phyloP scores from a whole-genome alignment of 371 early-diverging fungal species.

The Mortierella sp. region DNA sequence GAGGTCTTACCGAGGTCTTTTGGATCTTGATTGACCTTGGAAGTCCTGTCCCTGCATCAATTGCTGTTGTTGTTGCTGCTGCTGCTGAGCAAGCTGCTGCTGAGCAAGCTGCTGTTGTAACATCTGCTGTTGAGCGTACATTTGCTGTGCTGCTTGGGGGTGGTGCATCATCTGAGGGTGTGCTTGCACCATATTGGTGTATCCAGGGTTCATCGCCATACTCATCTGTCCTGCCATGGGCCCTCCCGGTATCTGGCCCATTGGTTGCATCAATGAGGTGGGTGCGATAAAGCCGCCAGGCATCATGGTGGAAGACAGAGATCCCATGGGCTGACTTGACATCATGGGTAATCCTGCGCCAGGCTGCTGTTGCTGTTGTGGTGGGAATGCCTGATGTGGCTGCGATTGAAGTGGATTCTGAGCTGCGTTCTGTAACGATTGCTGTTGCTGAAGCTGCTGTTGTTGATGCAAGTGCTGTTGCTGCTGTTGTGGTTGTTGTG shows the following conservation, averaged over 20 bases:
- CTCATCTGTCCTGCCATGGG: slow-evolving; percentile 35
- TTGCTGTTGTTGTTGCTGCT: slow-evolving; percentile 40
- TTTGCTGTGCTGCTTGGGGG: slow-evolving; percentile 15
- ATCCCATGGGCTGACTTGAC: slow-evolving; percentile 19
- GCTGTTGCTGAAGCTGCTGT: slow-evolving; percentile 12
- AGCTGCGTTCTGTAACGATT: slow-evolving; percentile 15
- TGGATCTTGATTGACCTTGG: slow-evolving; percentile 31
- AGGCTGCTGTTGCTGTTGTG: slow-evolving; percentile 21
- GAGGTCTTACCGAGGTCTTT: slow-evolving; percentile 51
- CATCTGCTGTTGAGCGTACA: slow-evolving; percentile 32
- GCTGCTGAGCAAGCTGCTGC: slow-evolving; percentile 15
- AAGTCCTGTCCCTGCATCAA: slow-evolving; percentile 40
- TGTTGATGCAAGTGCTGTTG: not conserved
- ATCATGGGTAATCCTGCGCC: slow-evolving; percentile 37
- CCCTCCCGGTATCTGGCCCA: slow-evolving; percentile 20
- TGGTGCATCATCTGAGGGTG: slow-evolving; percentile 51
- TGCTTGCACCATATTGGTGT: slow-evolving; percentile 34
- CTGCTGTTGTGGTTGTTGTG: slow-evolving; percentile 6
- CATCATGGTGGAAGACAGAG: slow-evolving; percentile 30
- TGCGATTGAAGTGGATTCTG: no score
- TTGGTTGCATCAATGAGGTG: slow-evolving; percentile 37
- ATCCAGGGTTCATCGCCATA: slow-evolving; percentile 35
- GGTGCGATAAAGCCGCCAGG: slow-evolving; percentile 47
- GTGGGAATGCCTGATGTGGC: slow-evolving; percentile 17
- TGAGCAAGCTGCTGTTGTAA: slow-evolving; percentile 31